Evolutionary conservation across 2,329 filamentous ascomycete species (phyloP), one percentile per base, ranked within the genome.

Genomic region (Stylonectria norvegica): DNA sequence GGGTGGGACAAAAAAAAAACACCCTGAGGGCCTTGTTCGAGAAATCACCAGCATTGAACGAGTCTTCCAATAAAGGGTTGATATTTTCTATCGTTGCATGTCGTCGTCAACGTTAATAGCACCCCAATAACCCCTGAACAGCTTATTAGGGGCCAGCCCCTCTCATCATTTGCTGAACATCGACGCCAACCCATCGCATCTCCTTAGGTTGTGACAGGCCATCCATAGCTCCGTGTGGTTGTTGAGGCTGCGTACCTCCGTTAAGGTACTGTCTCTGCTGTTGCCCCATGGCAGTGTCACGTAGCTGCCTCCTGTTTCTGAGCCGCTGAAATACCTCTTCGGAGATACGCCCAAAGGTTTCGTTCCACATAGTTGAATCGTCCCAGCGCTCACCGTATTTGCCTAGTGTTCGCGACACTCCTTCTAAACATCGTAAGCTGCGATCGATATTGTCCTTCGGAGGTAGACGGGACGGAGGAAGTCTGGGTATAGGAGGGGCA

Each of bases 381-480:
- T 72, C 71, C 80, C 80, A 84, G 2, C 78, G 67, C 47, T 78
- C 69, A 22, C 78, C 78, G 42, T 76, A 82, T n/a, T 67, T 70
- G 11, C 64, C 68, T 14, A 84, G 60, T 1, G 75, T 78, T 44
- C 75, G 68, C 4, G 69, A 67, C 6, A 79, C 74, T 29, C 70
- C 69, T 38, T 75, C 71, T 1, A 84, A 60, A 39, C 77, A 79
- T 19, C 67, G 65, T 11, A 83, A 52, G 43, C 78, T 81, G 20
- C 78, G 67, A 14, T 76, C 70, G 7, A 80, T 53, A 44, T 79
- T 79, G 42, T 78, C 70, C 5, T 69, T 63, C 4, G 63, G 60
- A 1, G 65, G 58, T 11, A 63, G 62, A 11, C 56, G 61, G 9
- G 53, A 55, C 11, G 61, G 43, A 4, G 68, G 64, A 5, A 69